Base-by-base conservation (phyloP, 2,329 filamentous ascomycete genomes). In the Nemania sp. region DNA sequence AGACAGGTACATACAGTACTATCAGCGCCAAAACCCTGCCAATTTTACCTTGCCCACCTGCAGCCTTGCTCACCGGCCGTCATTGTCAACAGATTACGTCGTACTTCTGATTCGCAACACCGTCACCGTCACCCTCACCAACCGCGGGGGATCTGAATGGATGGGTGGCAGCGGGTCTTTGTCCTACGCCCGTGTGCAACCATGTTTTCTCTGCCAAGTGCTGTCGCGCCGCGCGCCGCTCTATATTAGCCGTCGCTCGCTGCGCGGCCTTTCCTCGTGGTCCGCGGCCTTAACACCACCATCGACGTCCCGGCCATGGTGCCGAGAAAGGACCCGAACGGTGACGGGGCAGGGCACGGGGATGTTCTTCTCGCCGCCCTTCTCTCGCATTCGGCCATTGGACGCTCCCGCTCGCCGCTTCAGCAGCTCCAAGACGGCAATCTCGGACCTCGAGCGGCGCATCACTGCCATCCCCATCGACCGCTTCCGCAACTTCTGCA, bases 401-500 rank as follows among this genome's bases (percentile, higher is more conserved):
- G 34, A 39, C 19, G 31, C 7, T n/a, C 11, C 9, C 26, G n/a
- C 6, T 3, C 15, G 23, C 26, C 61, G 65, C 52, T 61, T 55
- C 45, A 57, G 28, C 47, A 63, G 54, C 64, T 49, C 57, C 2
- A 75, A 72, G 56, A 37, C 57, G n/a, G 51, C 64, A 20, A 31
- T 56, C 1, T 61, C 66, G 24, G 77, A 78, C 17, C 73, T 84
- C 49, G 80, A 84, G 63, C 70, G 72, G 37, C 80, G 84, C 61
- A 91, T 93, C 56, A 78, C 84, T 14, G 84, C 82, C 5, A 92
- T 93, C 49, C 89, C 89, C 2, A 87, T 92, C 65, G 84, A 88
- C 52, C 83, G 89, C 17, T 93, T 85, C 63, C 88, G 94, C 59
- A 99, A 99, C 73, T 99, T 99, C 72, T 99, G 94, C 74, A 97